Evolutionary conservation across 208 protist species (phyloP), one percentile per base, ranked within the genome.

Genomic region (Trichomonas gallinae): DNA sequence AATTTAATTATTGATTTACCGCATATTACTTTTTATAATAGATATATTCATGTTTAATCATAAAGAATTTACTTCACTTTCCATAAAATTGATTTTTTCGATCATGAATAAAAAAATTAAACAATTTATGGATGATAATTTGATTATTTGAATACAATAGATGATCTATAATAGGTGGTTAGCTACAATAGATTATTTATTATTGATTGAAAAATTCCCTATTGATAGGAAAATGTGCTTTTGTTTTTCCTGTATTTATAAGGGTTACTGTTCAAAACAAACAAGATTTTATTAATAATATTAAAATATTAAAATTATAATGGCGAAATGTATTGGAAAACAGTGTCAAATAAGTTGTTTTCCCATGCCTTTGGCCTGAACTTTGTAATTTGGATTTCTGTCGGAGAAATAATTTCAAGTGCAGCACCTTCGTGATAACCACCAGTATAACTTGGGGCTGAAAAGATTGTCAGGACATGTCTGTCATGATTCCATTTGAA

Each of bases 401-500:
- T 51, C 34, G 87, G 87, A 38, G 87, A 93, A 34, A 38, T 26
- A 48, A 93, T 31, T 51, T 93, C 87, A 8, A 93, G 40, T 3
- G 45, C 87, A 34, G 87, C 87, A 38, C 40, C 87, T 44, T 93
- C 87, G 26, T 44, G 42, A 17, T 38, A 93, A 34, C 42, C 42
- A 10, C n/a, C n/a, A 15, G 44, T 38, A 97, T 97, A 98, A 51
- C 96, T 97, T 23, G 97, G 97, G 0, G 97, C 97, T 93, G 97
- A 97, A 96, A 97, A 98, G 2, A 98, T 96, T 45, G 97, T 98
- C 17, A 96, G 49, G 6, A 98, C 88, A 17, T 82, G 97, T 26
- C 98, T 96, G 48, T 97, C 96, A 42, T 98, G 98, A 15, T 97
- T 96, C 23, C 97, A 88, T 97, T 98, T 96, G 97, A 98, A 99